Evolutionary conservation across 2,329 filamentous ascomycete genomes (phyloP), one percentile per base, ranked within the genome.

Genomic region (Arachnopeziza araneosa): DNA sequence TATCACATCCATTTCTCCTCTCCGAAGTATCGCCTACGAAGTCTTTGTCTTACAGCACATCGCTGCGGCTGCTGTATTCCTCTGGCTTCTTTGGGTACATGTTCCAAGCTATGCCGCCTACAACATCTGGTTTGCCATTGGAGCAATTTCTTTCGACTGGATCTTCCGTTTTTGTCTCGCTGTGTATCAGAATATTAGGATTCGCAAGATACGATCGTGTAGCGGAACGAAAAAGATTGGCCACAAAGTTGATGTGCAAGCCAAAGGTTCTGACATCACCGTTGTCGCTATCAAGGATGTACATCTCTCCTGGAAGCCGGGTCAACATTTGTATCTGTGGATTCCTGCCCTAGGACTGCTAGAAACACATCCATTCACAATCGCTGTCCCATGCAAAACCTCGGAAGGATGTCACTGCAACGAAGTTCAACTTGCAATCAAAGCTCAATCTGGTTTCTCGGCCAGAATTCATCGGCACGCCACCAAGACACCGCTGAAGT

Each of bases 1-100:
- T 22, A 70, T 89, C 32, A 83, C 82, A 7, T 85, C 85, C 1
- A 76, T 88, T 58, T 79, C 83, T 7, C 88, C 88, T 0, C 75
- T 90, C 36, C 80, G 88, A 5, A 79, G 83, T n/a, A 77, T 85
- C 75, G 79, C 80, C 7, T 90, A 90, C 70, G 88, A 91, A 74
- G 61, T 89, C 0, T 91, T 90, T 69, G 81, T 90, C 19, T 66
- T 84, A 2, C 88, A 91, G 71, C 88, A 91, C 69, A 75, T 90
- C 24, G 70, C 83, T 19, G 82, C 84, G 2, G 85, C 85, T 59
- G 77, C 81, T 30, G 69, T 86, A 24, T 81, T 90, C 67, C 74
- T 89, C 48, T 87, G 82, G 75, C 76, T 88, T 50, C 72, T 89
- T 10, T 84, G 86, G 66, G 74, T 80, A 48, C 87, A 91, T 69